Evolutionary conservation across 2,329 filamentous ascomycete species (phyloP).

Genomic region (Rutstroemia sp.): DNA sequence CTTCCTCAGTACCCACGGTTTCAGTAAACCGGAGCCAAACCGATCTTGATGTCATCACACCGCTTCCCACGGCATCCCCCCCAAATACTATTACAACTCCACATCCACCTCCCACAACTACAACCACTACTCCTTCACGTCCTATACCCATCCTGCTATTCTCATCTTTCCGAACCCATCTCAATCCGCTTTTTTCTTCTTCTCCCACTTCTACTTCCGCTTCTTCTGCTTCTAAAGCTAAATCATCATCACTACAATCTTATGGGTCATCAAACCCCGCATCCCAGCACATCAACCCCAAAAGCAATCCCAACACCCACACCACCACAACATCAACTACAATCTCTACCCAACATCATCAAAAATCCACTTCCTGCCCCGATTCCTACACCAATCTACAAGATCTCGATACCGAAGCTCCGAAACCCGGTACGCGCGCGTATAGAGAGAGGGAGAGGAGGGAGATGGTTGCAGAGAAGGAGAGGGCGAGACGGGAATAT

Average conservation of each 20-base stretch:
- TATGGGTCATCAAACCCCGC: background rate
- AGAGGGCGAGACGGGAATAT: background rate
- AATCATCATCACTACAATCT: background rate
- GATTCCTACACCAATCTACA: background rate
- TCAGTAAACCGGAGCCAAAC: too few relatives aligned
- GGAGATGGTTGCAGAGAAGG: background rate
- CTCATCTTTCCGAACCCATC: background rate
- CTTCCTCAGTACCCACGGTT: background rate
- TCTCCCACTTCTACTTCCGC: background rate
- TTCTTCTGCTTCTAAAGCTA: background rate
- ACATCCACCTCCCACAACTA: background rate
- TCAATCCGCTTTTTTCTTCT: background rate
- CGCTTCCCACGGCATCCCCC: background rate
- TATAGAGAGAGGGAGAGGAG: constrained; percentile 20
- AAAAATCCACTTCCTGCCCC: too few relatives aligned
- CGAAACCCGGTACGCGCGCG: constrained; percentile 14
- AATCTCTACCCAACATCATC: too few relatives aligned
- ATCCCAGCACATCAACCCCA: too few relatives aligned
- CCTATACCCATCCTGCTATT: background rate
- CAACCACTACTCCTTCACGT: background rate
- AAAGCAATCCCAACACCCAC: too few relatives aligned
- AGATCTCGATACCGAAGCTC: constrained; percentile 6
- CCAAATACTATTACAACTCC: background rate
- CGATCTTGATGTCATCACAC: background rate
- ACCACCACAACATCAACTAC: too few relatives aligned